phyloP scores from a whole-genome alignment of 148 eudicot genomes.

The Nepenthes gracilis region DNA sequence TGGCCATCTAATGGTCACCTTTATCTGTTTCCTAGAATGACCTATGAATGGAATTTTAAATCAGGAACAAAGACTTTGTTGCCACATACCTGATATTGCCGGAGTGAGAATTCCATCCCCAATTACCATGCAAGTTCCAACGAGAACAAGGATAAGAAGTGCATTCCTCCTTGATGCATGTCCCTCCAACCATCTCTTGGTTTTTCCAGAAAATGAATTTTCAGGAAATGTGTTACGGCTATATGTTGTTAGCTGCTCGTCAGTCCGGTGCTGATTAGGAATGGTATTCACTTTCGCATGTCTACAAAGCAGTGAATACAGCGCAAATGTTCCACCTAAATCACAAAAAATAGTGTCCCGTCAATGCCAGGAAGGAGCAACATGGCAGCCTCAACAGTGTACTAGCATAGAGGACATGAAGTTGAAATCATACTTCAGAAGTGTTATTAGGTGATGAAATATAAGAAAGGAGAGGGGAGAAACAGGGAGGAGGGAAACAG shows the following conservation, averaged over 20 bases:
- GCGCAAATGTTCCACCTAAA: conserved; percentile 96
- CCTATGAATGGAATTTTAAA: not conserved
- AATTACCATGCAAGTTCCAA: conserved; percentile 92
- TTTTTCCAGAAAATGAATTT: conserved; percentile 76
- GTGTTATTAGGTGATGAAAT: too few relatives aligned
- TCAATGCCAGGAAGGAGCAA: conserved; percentile 1
- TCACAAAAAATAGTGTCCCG: not conserved
- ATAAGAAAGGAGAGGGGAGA: too few relatives aligned
- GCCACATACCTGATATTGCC: conserved; percentile 76
- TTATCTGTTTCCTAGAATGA: too few relatives aligned
- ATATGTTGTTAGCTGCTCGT: conserved; percentile 94
- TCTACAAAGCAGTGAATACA: conserved; percentile 88
- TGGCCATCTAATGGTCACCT: too few relatives aligned
- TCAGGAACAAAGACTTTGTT: not conserved
- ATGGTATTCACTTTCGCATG: conserved; percentile 84
- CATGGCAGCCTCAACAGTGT: not conserved
- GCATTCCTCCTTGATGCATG: conserved; percentile 48
- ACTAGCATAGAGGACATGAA: not conserved
- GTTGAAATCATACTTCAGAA: too few relatives aligned
- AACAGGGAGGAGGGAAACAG: too few relatives aligned
- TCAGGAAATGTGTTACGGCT: conserved; percentile 67
- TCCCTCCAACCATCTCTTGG: conserved; percentile 84
- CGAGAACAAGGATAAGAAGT: conserved; percentile 82
- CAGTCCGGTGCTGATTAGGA: conserved; percentile 92
- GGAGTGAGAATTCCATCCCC: conserved; percentile 99